Conservation (phyloP, 805 yeast genomes). For the Saturnispora silvae region DNA sequence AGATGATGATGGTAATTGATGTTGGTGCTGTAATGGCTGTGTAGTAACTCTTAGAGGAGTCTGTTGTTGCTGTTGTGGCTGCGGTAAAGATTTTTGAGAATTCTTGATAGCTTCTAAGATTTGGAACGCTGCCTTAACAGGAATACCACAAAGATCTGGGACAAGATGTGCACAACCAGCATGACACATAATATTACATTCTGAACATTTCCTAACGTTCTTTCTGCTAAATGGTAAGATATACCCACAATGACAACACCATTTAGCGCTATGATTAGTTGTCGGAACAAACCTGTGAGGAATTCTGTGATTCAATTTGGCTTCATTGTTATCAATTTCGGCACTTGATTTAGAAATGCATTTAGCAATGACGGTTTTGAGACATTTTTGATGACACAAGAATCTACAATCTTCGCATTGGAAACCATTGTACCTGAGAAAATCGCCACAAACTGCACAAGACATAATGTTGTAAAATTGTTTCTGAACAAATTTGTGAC, state of each 20-base stretch:
- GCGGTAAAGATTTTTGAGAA: conserved; percentile 32
- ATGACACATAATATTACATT: conserved; percentile 94
- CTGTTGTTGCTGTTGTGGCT: neutral
- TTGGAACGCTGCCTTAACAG: conserved; percentile 92
- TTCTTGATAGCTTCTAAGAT: conserved; percentile 75
- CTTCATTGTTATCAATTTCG: conserved; percentile 60
- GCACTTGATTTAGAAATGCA: conserved; percentile 71
- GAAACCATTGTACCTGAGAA: conserved; percentile 74
- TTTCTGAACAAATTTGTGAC: conserved; percentile 93
- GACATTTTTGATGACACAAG: conserved; percentile 73
- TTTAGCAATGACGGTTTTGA: conserved; percentile 69
- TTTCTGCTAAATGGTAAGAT: conserved; percentile 91
- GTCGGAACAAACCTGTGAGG: conserved; percentile 95
- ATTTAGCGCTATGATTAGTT: conserved; percentile 88
- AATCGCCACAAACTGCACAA: conserved; percentile 96
- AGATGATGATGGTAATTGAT: neutral
- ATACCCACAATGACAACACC: conserved; percentile 99
- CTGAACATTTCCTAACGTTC: conserved; percentile 83
- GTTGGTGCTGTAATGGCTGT: too few relatives aligned
- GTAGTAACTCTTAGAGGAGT: neutral
- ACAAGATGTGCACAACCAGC: conserved; percentile 86
- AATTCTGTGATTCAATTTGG: conserved; percentile 85
- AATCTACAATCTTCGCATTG: conserved; percentile 82
- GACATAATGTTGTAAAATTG: conserved; percentile 94
- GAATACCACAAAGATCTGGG: conserved; percentile 98